Conservation (phyloP, 2,329 filamentous ascomycete species). For the Pestalotiopsis sp. region DNA sequence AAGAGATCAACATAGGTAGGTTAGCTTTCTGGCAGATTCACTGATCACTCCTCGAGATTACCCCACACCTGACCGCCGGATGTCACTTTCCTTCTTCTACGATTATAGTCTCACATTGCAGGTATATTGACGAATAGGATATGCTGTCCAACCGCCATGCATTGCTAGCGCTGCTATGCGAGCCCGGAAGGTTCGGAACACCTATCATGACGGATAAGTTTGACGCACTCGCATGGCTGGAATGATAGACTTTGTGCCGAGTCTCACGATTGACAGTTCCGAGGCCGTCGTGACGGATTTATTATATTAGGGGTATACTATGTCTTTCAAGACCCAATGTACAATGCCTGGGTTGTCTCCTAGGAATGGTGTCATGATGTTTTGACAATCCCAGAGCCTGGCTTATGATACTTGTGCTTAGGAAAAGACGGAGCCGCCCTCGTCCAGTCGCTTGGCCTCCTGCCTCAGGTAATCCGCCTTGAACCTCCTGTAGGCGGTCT, state of each 20-base stretch:
- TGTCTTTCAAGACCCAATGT: background rate
- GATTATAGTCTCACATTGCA: background rate
- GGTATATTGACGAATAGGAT: background rate
- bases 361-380: too few species aligned
- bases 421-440: slow-evolving; percentile 33
- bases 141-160: background rate
- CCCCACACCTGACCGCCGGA: slow-evolving; percentile 1
- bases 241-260: background rate
- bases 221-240: background rate
- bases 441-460: slow-evolving; percentile 60
- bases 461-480: slow-evolving; percentile 64
- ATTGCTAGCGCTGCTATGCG: background rate
- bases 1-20: background rate
- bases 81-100: background rate
- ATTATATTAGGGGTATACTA: background rate
- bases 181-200: background rate
- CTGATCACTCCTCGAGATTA: background rate
- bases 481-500: slow-evolving; percentile 65
- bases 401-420: background rate
- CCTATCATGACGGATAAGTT: background rate
- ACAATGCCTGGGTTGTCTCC: background rate
- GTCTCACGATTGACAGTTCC: too few species aligned
- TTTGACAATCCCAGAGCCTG: too few species aligned
- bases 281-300: too few species aligned
- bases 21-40: background rate